A percentile compares a stretch with the other conserved stretches of the same genome.
Conservation (phyloP, 139 green algal genomes). For the Picochlorum sp. region DNA sequence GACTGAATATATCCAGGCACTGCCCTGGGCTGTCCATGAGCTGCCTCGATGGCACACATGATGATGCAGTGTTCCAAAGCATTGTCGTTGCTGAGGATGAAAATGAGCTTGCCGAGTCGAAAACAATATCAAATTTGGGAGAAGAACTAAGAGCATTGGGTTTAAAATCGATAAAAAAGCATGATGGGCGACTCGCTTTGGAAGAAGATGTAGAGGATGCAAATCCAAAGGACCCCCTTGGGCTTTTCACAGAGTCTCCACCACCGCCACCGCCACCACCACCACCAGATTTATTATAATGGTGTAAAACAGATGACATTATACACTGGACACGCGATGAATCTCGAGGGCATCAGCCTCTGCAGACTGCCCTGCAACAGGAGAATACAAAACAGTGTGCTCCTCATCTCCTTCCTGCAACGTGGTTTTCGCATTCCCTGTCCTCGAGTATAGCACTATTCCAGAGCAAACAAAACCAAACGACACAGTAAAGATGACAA, state of each 20-base stretch:
- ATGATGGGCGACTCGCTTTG: background rate
- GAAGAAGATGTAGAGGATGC: background rate
- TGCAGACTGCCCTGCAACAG: too few relatives aligned
- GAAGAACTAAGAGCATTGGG: background rate
- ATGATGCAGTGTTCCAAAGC: background rate
- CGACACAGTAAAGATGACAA: constrained; percentile 12
- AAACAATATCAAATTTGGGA: background rate
- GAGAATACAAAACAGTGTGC: background rate
- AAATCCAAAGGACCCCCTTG: too few relatives aligned
- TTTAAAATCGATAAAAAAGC: background rate
- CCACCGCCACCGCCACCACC: too few relatives aligned
- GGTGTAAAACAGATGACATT: too few relatives aligned
- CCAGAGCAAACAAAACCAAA: constrained; percentile 19
- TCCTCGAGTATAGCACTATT: constrained; percentile 14
- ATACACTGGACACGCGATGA: too few relatives aligned
- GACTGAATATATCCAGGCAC: constrained; percentile 47
- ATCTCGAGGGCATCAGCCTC: too few relatives aligned
- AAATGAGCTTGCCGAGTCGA: background rate
- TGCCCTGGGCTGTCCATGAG: constrained; percentile 31
- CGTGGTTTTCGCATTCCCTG: constrained; percentile 13
- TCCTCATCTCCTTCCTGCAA: background rate
- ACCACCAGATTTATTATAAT: too few relatives aligned
- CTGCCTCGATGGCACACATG: background rate
- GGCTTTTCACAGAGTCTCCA: too few relatives aligned
- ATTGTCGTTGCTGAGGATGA: background rate